Conservation (phyloP, 2,329 filamentous ascomycete genomes). For the Paraconiothyrium brasiliense region DNA sequence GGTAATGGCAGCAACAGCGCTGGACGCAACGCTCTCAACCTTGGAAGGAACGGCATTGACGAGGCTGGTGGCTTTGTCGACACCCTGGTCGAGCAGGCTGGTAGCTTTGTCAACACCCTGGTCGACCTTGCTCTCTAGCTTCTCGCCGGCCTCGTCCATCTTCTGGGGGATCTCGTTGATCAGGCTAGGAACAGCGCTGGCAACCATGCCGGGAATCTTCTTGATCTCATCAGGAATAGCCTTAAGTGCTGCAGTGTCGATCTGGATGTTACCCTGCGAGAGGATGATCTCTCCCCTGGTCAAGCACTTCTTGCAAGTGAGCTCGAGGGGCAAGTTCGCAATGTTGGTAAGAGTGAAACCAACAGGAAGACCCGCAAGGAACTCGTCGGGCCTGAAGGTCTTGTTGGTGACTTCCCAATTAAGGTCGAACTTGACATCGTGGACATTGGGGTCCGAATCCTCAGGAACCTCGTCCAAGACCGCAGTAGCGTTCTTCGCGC, state of each 20-base stretch:
- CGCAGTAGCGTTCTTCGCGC: slow-evolving; percentile 12
- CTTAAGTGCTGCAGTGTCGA: slow-evolving; percentile 38
- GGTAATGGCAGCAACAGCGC: slow-evolving; percentile 5
- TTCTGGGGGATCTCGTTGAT: slow-evolving; percentile 36
- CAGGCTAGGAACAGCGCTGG: slow-evolving; percentile 21
- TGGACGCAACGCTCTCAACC: slow-evolving; percentile 3
- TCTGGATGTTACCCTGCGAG: slow-evolving; percentile 40
- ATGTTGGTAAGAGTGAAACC: slow-evolving; percentile 26
- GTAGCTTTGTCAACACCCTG: slow-evolving; percentile 3
- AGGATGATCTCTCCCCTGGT: slow-evolving; percentile 43
- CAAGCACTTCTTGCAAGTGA: slow-evolving; percentile 51
- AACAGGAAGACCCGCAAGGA: slow-evolving; percentile 27
- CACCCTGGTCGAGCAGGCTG: not conserved
- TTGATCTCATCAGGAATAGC: slow-evolving; percentile 29
- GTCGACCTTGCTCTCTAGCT: slow-evolving; percentile 6
- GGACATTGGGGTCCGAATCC: slow-evolving; percentile 31
- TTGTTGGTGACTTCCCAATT: slow-evolving; percentile 33
- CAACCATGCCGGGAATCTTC: slow-evolving; percentile 12
- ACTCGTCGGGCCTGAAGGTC: slow-evolving; percentile 33
- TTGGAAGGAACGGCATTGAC: slow-evolving; percentile 14
- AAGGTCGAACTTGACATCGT: slow-evolving; percentile 34
- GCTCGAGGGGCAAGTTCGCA: slow-evolving; percentile 32
- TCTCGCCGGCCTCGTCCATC: slow-evolving; percentile 12
- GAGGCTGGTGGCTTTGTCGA: slow-evolving; percentile 1
- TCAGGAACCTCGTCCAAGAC: slow-evolving; percentile 26